phyloP scores from a whole-genome alignment of 2,329 filamentous ascomycete species.

The Pseudomassariella vexata region DNA sequence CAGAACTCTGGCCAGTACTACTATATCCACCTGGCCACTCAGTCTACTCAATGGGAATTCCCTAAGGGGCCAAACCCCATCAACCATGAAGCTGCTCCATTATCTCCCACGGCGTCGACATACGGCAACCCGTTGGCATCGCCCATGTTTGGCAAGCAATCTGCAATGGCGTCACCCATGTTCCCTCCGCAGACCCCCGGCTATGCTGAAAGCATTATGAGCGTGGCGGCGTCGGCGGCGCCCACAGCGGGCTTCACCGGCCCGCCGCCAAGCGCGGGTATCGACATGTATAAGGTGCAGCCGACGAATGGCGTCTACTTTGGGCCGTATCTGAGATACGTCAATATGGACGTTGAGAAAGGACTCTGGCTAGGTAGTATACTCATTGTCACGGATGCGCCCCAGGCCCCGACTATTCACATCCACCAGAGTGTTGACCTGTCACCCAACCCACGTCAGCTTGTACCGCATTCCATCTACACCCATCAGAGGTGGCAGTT shows the following conservation, averaged over 20 bases:
- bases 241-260: slow-evolving; percentile 82
- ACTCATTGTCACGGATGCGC: slow-evolving; percentile 82
- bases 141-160: slow-evolving; percentile 60
- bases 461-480: slow-evolving; percentile 75
- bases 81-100: slow-evolving; percentile 71
- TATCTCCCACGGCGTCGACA: slow-evolving; percentile 75
- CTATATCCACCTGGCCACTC: slow-evolving; percentile 92
- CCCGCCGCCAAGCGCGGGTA: slow-evolving; percentile 80
- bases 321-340: slow-evolving; percentile 89
- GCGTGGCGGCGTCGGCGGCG: slow-evolving; percentile 66
- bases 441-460: slow-evolving; percentile 84
- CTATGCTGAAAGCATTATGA: slow-evolving; percentile 82
- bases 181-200: slow-evolving; percentile 78
- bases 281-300: slow-evolving; percentile 89
- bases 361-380: slow-evolving; percentile 92
- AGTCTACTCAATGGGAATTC: slow-evolving; percentile 98
- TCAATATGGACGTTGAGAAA: slow-evolving; percentile 92
- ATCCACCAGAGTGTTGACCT: slow-evolving; percentile 86
- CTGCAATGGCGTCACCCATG: slow-evolving; percentile 72
- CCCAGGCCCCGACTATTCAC: slow-evolving; percentile 92
- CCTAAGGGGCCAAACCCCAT: slow-evolving; percentile 91
- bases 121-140: slow-evolving; percentile 71
- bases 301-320: slow-evolving; percentile 98
- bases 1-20: slow-evolving; percentile 97
- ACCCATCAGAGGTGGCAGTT: slow-evolving; percentile 93